Conservation (phyloP, 345 rosid genomes). For the Rubroshorea leprosula region DNA sequence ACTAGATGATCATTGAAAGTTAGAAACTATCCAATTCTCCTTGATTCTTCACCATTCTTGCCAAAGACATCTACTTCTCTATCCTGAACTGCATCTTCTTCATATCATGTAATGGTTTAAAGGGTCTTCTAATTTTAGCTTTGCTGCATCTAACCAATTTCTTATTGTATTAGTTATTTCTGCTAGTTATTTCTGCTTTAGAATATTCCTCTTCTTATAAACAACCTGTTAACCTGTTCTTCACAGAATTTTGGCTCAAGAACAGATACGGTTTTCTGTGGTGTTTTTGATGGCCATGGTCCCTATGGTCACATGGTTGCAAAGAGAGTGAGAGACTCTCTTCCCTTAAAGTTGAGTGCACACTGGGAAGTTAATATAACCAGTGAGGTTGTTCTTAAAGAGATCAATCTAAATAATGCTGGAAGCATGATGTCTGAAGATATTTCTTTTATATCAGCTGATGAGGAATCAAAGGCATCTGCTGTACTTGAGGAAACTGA, state of each 20-base stretch:
- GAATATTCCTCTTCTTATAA: no score
- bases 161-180: no score
- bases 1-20: no score
- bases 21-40: no score
- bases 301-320: conserved; percentile 98
- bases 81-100: no score
- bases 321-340: conserved; percentile 85
- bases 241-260: conserved; percentile 78
- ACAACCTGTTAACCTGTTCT: no score
- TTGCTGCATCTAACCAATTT: no score
- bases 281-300: conserved; percentile 99
- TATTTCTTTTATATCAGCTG: conserved; percentile 43
- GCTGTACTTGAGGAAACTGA: conserved; percentile 43
- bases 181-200: no score
- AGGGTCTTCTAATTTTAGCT: no score
- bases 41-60: no score
- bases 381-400: conserved; percentile 20
- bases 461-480: conserved; percentile 58
- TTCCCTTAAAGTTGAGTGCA: conserved; percentile 76
- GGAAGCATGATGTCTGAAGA: conserved; percentile 54
- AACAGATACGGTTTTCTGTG: conserved; percentile 84
- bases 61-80: no score
- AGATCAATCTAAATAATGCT: conserved; percentile 39
- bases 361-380: conserved; percentile 66
- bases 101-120: no score